Base-by-base conservation (phyloP, 352 stramenopile species). In the Paralagenidium karlingii region DNA sequence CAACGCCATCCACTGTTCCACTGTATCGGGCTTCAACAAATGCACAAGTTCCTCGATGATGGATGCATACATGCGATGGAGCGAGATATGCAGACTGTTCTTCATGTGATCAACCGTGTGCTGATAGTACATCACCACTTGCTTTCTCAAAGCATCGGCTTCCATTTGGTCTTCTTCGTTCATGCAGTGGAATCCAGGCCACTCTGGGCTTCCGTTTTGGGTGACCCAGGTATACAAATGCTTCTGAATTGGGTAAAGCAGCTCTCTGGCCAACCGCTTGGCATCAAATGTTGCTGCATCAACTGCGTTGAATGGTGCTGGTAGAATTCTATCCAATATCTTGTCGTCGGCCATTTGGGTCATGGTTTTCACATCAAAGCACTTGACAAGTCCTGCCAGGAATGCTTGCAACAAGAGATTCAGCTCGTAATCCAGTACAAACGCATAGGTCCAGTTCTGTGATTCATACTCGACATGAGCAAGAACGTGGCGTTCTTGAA, bases 391-490 rank as follows among this genome's bases (percentile, higher is more conserved):
- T 0, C 68, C 65, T 10, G 60, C 62, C 10, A 83, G 46, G 42
- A 86, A 83, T 15, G 73, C 65, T 25, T 59, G 63, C 8, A 86
- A 53, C 13, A 90, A 46, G n/a, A 87, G 40, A 39, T 84, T 85
- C 24, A 87, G 53, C 37, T 90, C 77, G 29, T 90, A 87, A 43
- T 85, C 73, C 27, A 81, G 66, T 6, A 90, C 71, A 30, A 90
- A 87, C 18, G 77, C 73, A 45, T 74, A 79, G 9, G 71, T 83
- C 77, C 77, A 90, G 45, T 80, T 82, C 44, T 84, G 61, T 10
- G 70, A 86, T 46, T 87, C 77, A 41, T 76, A 90, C 46, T 90
- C 77, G 43, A 90, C 73, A 53, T 90, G 77, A 8, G 63, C 58
- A 13, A 63, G 51, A 11, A 76, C 46, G 18, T 86, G 68, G 26